Base-by-base conservation (phyloP, 495 filamentous ascomycete species). In the Daldinia grandis region DNA sequence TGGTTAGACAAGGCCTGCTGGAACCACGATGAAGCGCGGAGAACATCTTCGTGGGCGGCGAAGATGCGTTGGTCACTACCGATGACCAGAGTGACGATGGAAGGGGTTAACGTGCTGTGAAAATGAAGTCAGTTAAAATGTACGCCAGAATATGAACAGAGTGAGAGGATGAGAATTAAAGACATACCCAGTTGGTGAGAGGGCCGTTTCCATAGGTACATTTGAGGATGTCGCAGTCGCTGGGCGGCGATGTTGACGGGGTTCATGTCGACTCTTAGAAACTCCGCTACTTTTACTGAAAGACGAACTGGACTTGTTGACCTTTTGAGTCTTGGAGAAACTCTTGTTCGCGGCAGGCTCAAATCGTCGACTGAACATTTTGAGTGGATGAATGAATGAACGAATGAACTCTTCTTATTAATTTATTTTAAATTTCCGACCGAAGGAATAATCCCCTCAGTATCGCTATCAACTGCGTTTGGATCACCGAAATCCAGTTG, bases 11-110 rank as follows among this genome's bases (percentile, higher is more conserved):
- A 83, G 51, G 88, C 75, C 69, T 84, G 73, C 72, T 83, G 81
- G 79, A 98, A 97, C 85, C 90, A 95, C 12, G 93, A 87, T 25
- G 92, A 93, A 63, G 85, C 79, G 80, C 83, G 84, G 51, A 98
- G 89, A 71, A 97, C 87, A 75, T 94, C 90, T 81, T 94, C 92
- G 79, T 97, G 94, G 24, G 93, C 93, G 37, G 93, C 93, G 81
- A 98, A 98, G 76, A 96, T 90, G 17, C 92, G 87, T 72, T 91
- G 87, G 62, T 92, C 88, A 10, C 85, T 86, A 5, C 94, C 94
- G 71, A 97, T 88, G 69, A 87, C 84, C 69, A 97, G 84, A 55
- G 92, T 95, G 68, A 97, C 85, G 66, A 97, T 90, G 56, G 91
- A 84, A 14, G 91, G 91, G 74, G 86, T 87, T 73, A 87, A 76